Conservation (phyloP, 164 flowering plant genomes). For the Dillenia turbinata region DNA sequence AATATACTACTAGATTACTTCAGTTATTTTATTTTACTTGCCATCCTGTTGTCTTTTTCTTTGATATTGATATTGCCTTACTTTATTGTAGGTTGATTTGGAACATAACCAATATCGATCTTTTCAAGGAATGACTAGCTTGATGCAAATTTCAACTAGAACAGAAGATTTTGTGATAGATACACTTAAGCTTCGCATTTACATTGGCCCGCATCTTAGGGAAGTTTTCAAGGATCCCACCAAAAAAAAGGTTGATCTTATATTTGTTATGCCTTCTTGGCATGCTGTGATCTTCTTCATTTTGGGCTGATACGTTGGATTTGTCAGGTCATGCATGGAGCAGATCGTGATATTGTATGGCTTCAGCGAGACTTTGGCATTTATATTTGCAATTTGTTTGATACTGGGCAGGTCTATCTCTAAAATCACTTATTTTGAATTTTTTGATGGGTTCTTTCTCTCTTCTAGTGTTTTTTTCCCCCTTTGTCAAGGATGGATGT, state of each 20-base stretch:
- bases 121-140: conserved; percentile 96
- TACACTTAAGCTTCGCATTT: conserved; percentile 81
- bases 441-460: background rate
- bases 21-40: background rate
- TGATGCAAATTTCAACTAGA: conserved; percentile 99
- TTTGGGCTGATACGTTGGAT: conserved; percentile 12
- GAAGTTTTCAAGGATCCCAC: conserved; percentile 89
- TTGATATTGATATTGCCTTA: background rate
- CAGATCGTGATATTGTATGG: conserved; percentile 91
- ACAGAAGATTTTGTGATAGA: conserved; percentile 91
- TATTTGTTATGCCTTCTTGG: conserved; percentile 3
- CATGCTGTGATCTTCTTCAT: background rate
- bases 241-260: conserved; percentile 65
- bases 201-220: conserved; percentile 84
- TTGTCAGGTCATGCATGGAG: conserved; percentile 95
- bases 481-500: background rate
- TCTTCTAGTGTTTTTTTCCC: background rate
- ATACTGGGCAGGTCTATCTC: conserved; percentile 87
- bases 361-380: conserved; percentile 98
- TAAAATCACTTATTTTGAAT: background rate
- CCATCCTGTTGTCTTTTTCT: too few species aligned
- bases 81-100: conserved; percentile 71
- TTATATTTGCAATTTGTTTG: conserved; percentile 90
- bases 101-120: conserved; percentile 96
- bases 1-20: background rate